Evolutionary conservation across 495 filamentous ascomycete species (phyloP), one percentile per base, ranked within the genome.

Genomic region (Amorphotheca resinae): DNA sequence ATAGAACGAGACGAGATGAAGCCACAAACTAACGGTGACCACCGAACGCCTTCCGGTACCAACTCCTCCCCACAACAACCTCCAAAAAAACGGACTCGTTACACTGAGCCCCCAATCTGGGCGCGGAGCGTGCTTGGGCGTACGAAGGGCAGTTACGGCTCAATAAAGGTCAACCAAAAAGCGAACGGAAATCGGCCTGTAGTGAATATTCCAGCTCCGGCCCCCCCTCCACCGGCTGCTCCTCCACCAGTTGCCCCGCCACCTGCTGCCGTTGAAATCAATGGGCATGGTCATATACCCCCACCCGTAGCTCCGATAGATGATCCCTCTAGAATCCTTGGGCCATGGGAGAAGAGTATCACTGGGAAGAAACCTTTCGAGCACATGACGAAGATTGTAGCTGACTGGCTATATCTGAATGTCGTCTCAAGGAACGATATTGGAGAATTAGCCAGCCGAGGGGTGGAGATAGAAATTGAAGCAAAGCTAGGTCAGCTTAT

Each of bases 401-500:
- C 77, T 34, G 81, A 93, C 54, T 93, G 85, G 50, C 56, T 95
- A 6, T 89, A 73, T 52, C 50, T 65, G 33, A 63, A 80, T 46
- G 80, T 93, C 22, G 73, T 89, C 9, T 46, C 65, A 4, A 68
- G 74, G 41, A 61, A 67, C 11, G 68, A 70, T 46, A 61, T 73
- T 3, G 69, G 70, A 18, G 74, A 80, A 40, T 59, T 73, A 25
- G 53, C 63, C 4, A 61, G 54, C 43, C 59, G 63, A n/a, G 77
- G 74, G 3, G 71, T 82, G n/a, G 70, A 85, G 43, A 70, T 93
- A 30, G 88, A 95, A 60, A 82, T 95, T 42, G 88, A 95, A 62
- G 88, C 86, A 7, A 95, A 95, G 58, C 59, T 96, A 14, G 89
- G 89, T 38, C 77, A 73, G 32, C 60, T 95, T 12, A 72, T 93